Percentiles rank a stretch among this genome's conserved stretches.
phyloP scores from a whole-genome alignment of 2,329 filamentous ascomycete genomes.

The Hypoxylon rubiginosum region DNA sequence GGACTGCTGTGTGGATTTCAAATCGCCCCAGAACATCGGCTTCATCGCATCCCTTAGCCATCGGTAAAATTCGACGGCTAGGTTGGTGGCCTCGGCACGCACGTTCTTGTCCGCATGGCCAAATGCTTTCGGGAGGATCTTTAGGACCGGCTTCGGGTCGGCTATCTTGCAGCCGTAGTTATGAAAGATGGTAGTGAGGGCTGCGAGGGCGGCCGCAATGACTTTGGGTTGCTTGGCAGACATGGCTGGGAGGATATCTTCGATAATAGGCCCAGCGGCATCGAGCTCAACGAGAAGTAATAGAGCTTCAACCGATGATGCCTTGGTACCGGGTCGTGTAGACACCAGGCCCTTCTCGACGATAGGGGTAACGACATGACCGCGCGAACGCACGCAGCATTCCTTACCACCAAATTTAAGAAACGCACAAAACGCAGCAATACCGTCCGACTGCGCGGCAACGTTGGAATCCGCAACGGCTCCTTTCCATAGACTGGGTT shows the following conservation, averaged over 20 bases:
- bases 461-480: constrained; percentile 96
- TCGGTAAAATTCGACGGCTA: constrained; percentile 94
- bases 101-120: constrained; percentile 99
- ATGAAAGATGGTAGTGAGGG: constrained; percentile 87
- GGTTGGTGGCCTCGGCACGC: constrained; percentile 89
- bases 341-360: constrained; percentile 93
- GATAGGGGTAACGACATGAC: constrained; percentile 80
- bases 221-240: constrained; percentile 58
- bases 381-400: constrained; percentile 82
- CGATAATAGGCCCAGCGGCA: constrained; percentile 84
- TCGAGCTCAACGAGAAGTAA: constrained; percentile 93
- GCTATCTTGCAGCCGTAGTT: constrained; percentile 95
- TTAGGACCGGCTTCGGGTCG: constrained; percentile 92
- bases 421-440: constrained; percentile 89
- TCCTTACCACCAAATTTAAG: constrained; percentile 90
- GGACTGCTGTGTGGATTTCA: constrained; percentile 95
- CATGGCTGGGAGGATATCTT: constrained; percentile 78
- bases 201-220: constrained; percentile 58
- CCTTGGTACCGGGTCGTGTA: constrained; percentile 88
- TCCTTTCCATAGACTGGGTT: constrained; percentile 89
- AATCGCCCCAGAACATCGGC: constrained; percentile 93
- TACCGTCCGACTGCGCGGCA: constrained; percentile 93
- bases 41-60: constrained; percentile 99
- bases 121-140: constrained; percentile 89
- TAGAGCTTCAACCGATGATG: constrained; percentile 86